Conservation (phyloP, 495 filamentous ascomycete species). For the Annulohypoxylon bovei region DNA sequence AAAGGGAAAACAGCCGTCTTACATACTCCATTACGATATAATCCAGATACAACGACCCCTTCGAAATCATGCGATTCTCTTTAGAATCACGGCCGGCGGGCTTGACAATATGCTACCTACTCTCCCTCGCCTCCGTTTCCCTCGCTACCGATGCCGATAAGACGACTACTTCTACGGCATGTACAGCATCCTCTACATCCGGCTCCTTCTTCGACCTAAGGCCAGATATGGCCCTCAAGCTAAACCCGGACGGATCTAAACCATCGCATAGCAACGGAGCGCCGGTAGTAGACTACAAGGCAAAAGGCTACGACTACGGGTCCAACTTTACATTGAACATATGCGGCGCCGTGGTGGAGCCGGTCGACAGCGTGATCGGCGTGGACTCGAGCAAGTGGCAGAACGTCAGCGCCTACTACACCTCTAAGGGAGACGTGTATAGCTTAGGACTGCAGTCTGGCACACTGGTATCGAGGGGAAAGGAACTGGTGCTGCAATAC, state of each 20-base stretch:
- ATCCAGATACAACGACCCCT: not conserved
- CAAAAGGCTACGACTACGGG: constrained; percentile 83
- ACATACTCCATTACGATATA: constrained; percentile 9
- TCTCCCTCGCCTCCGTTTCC: constrained; percentile 35
- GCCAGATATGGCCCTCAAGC: constrained; percentile 71
- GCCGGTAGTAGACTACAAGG: constrained; percentile 77
- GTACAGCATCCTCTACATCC: constrained; percentile 80
- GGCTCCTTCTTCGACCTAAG: constrained; percentile 92
- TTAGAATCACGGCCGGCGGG: constrained; percentile 15
- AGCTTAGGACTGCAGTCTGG: constrained; percentile 85
- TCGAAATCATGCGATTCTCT: constrained; percentile 40
- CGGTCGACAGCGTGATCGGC: constrained; percentile 74
- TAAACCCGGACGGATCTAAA: constrained; percentile 55
- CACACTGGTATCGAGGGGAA: constrained; percentile 79
- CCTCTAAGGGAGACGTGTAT: constrained; percentile 74
- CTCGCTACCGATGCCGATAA: constrained; percentile 43
- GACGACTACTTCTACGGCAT: constrained; percentile 64
- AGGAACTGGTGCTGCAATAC: constrained; percentile 92
- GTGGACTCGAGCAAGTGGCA: constrained; percentile 70
- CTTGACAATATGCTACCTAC: constrained; percentile 33
- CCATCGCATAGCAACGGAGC: constrained; percentile 59
- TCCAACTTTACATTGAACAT: constrained; percentile 97
- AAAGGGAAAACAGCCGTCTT: not conserved
- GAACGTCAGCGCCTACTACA: constrained; percentile 94
- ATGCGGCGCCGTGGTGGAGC: constrained; percentile 85